Evolutionary conservation across 1,139 yeast genomes (phyloP).

Genomic region (Saccharomyces hybrid): DNA sequence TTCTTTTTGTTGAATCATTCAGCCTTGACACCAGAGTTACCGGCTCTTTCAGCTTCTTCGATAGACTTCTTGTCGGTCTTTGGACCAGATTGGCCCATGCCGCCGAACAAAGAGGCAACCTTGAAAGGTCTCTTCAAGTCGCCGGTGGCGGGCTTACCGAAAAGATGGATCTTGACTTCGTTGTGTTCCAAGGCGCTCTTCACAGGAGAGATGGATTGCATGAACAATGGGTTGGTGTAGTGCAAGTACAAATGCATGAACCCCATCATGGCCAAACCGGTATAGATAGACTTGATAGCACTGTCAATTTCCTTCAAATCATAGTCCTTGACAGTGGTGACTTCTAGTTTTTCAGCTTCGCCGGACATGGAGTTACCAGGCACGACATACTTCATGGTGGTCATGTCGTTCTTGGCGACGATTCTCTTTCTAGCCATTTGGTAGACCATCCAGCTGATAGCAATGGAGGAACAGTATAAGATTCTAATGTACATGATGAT

Average conservation of each 20-base stretch:
- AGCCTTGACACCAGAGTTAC: slow-evolving; percentile 85
- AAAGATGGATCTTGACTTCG: slow-evolving; percentile 85
- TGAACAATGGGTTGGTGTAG: slow-evolving; percentile 93
- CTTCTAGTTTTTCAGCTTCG: slow-evolving; percentile 64
- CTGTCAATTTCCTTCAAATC: slow-evolving; percentile 79
- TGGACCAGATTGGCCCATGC: slow-evolving; percentile 53
- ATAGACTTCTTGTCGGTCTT: slow-evolving; percentile 83
- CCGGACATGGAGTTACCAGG: slow-evolving; percentile 70
- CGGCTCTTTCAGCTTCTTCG: slow-evolving; percentile 78
- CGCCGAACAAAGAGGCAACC: slow-evolving; percentile 73
- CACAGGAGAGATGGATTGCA: slow-evolving; percentile 88
- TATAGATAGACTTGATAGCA: slow-evolving; percentile 75
- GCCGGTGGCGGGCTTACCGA: slow-evolving; percentile 78
- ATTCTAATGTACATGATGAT: slow-evolving; percentile 71
- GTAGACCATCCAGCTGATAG: slow-evolving; percentile 59
- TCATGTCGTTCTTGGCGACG: slow-evolving; percentile 74
- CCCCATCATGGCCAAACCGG: slow-evolving; percentile 95
- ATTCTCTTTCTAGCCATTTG: slow-evolving; percentile 55
- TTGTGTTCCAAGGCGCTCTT: slow-evolving; percentile 88
- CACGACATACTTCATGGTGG: slow-evolving; percentile 85
- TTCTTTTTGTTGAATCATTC: slow-evolving; percentile 41
- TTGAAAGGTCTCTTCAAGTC: slow-evolving; percentile 97
- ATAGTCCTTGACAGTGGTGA: slow-evolving; percentile 91
- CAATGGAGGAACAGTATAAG: slow-evolving; percentile 62
- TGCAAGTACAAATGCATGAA: slow-evolving; percentile 98